Conservation (phyloP, 345 rosid genomes). For the Acer negundo region DNA sequence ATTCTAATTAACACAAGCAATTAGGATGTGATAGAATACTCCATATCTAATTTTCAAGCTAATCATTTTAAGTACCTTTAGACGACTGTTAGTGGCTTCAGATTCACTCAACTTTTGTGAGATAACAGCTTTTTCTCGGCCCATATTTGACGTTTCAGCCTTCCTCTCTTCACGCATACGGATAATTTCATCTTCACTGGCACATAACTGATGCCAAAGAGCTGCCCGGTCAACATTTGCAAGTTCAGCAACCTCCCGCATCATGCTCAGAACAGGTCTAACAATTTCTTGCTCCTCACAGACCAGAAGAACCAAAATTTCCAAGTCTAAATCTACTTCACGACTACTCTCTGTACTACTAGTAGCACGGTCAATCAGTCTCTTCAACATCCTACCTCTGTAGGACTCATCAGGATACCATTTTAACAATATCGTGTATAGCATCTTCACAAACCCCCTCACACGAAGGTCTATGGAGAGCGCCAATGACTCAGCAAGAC, state of each 20-base stretch:
- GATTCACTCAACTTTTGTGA: constrained; percentile 75
- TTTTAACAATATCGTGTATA: constrained; percentile 79
- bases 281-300: constrained; percentile 82
- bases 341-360: constrained; percentile 58
- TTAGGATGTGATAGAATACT: constrained; percentile 6
- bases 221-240: constrained; percentile 93
- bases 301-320: constrained; percentile 75
- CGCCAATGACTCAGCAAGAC: constrained; percentile 92
- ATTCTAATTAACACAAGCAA: constrained; percentile 14
- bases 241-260: constrained; percentile 84
- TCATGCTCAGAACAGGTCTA: constrained; percentile 76
- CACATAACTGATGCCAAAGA: constrained; percentile 87
- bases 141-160: constrained; percentile 64
- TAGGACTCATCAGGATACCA: constrained; percentile 83
- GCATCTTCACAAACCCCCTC: constrained; percentile 80
- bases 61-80: constrained; percentile 60
- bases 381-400: constrained; percentile 76
- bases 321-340: constrained; percentile 74
- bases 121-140: constrained; percentile 61
- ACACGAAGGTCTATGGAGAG: constrained; percentile 71
- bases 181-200: constrained; percentile 78
- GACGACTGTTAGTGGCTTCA: constrained; percentile 69
- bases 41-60: constrained; percentile 20
- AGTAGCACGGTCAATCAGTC: constrained; percentile 87
- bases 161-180: constrained; percentile 71